These are phyloP conservation scores for Populus hybrid DNA, from an alignment of 441 rosid species.

Conservation along the genomic window DNA sequence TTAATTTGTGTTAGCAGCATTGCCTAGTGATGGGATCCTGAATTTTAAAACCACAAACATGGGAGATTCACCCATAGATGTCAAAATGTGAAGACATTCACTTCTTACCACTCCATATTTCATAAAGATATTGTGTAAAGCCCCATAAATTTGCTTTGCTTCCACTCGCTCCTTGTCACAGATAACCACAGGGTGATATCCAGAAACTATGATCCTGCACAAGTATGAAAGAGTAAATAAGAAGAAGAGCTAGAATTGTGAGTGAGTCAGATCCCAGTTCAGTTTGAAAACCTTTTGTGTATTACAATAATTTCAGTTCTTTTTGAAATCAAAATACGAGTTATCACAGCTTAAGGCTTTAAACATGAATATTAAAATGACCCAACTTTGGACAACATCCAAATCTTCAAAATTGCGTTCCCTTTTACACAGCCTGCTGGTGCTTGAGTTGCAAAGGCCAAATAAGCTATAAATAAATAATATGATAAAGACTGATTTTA, in stretches of 20 bases:
- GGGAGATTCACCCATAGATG: background rate
- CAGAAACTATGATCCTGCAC: conserved; percentile 63
- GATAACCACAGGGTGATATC: conserved; percentile 47
- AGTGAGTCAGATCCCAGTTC: background rate
- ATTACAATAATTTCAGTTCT: background rate
- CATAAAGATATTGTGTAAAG: conserved; percentile 44
- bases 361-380: background rate
- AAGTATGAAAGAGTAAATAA: conserved; percentile 4
- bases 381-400: background rate
- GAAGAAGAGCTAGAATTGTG: background rate
- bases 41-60: background rate
- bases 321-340: background rate
- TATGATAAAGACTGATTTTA: conserved; percentile 28
- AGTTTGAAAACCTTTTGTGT: too few species aligned
- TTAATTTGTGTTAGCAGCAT: background rate
- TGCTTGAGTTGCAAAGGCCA: conserved; percentile 1
- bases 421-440: background rate
- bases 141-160: conserved; percentile 34
- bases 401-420: background rate
- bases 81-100: conserved; percentile 7
- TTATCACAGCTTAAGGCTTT: background rate
- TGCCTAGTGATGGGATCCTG: background rate
- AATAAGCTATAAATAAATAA: background rate
- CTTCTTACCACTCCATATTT: conserved; percentile 69
- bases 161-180: conserved; percentile 31